Percentiles rank a stretch among this genome's conserved stretches.
phyloP scores from a whole-genome alignment of 495 filamentous ascomycete species.

The Monascus purpureus region DNA sequence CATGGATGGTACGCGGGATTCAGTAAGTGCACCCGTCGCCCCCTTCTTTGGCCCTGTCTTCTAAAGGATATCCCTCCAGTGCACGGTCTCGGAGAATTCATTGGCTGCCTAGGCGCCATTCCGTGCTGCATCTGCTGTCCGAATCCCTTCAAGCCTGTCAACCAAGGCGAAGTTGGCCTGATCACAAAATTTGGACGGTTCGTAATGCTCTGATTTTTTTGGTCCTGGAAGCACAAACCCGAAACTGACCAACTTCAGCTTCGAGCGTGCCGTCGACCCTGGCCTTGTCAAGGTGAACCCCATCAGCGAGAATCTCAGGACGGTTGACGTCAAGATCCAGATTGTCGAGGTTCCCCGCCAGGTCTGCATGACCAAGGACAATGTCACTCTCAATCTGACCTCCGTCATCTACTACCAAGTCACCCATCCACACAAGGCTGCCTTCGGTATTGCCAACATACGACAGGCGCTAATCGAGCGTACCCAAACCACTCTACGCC shows the following conservation, averaged over 20 bases:
- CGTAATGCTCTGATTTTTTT: slow-evolving; percentile 3
- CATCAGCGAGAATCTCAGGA: slow-evolving; percentile 75
- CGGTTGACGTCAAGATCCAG: slow-evolving; percentile 98
- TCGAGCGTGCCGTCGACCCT: slow-evolving; percentile 92
- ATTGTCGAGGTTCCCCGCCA: slow-evolving; percentile 95
- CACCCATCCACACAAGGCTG: slow-evolving; percentile 85
- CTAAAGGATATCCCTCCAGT: slow-evolving; percentile 27
- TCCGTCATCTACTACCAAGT: slow-evolving; percentile 99
- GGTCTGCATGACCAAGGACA: slow-evolving; percentile 99
- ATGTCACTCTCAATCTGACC: slow-evolving; percentile 84
- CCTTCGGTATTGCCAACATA: slow-evolving; percentile 93
- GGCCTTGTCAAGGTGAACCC: slow-evolving; percentile 97
- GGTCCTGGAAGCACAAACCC: neutral
- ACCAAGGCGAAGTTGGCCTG: slow-evolving; percentile 85
- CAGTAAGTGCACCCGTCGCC: slow-evolving; percentile 39
- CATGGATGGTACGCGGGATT: slow-evolving; percentile 87
- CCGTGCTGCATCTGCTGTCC: slow-evolving; percentile 89
- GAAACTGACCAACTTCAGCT: too few species aligned
- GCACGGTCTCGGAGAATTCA: slow-evolving; percentile 56
- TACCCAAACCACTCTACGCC: slow-evolving; percentile 93
- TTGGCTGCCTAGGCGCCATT: slow-evolving; percentile 75
- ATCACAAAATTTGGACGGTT: slow-evolving; percentile 85
- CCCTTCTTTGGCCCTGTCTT: slow-evolving; percentile 1
- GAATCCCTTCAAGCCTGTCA: slow-evolving; percentile 92
- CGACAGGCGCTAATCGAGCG: slow-evolving; percentile 91